Percentiles rank a stretch among this genome's conserved stretches.
These are phyloP conservation scores for Pichia pseudocactophila DNA, from an alignment of 805 yeast genomes.

Conservation along the genomic window DNA sequence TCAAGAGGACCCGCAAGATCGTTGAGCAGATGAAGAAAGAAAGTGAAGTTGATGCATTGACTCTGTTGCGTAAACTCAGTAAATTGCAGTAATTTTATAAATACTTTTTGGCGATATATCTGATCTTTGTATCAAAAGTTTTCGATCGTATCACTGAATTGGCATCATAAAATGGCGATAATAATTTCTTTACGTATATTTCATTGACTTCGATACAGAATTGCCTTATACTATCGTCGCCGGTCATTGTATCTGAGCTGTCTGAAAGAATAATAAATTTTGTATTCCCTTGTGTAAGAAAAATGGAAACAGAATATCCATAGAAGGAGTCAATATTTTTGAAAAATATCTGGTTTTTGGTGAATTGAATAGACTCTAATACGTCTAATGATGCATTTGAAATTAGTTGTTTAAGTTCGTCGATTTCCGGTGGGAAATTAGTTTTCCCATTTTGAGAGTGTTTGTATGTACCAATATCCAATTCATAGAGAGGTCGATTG, in stretches of 20 bases:
- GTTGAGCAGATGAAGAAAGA: conserved; percentile 14
- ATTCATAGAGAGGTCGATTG: conserved; percentile 81
- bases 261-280: conserved; percentile 70
- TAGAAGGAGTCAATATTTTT: conserved; percentile 81
- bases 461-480: conserved; percentile 72
- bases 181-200: conserved; percentile 70
- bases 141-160: conserved; percentile 69
- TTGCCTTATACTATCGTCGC: conserved; percentile 68
- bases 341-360: conserved; percentile 51
- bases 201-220: conserved; percentile 84
- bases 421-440: conserved; percentile 57
- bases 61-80: conserved; percentile 28
- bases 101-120: conserved; percentile 66
- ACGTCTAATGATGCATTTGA: conserved; percentile 84
- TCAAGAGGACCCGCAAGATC: neutral
- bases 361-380: conserved; percentile 88
- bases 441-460: conserved; percentile 58
- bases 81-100: conserved; percentile 29
- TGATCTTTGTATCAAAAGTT: conserved; percentile 67
- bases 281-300: conserved; percentile 79
- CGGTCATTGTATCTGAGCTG: conserved; percentile 27
- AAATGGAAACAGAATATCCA: conserved; percentile 75
- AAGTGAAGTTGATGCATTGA: conserved; percentile 22
- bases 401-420: conserved; percentile 79
- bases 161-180: conserved; percentile 79